Percentiles rank a stretch among this genome's conserved stretches.
Evolutionary conservation across 768 basidiomycete species (phyloP).

Genomic region (Vararia minispora): DNA sequence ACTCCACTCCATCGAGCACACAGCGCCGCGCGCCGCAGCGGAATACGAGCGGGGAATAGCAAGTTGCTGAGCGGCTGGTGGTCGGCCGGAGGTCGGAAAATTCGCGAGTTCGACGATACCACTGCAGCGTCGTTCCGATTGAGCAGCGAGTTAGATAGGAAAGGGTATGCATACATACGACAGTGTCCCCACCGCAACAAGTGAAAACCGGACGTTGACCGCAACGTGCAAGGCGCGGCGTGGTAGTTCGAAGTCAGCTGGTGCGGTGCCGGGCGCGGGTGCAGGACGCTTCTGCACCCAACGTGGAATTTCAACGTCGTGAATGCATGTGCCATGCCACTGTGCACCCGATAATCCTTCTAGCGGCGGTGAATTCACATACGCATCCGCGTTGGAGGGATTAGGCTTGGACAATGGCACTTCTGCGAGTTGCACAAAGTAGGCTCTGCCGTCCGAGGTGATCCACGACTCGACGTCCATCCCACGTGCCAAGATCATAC

Average conservation of each 20-base stretch:
- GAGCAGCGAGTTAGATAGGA: no score
- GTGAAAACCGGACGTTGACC: conserved; percentile 70
- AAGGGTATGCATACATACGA: conserved; percentile 37
- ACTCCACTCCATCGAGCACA: conserved; percentile 77
- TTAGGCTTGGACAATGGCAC: conserved; percentile 16
- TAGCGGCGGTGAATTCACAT: background rate
- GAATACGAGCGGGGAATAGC: conserved; percentile 53
- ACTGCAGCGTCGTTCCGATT: no score
- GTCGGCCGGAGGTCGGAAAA: conserved; percentile 51
- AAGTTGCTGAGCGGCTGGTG: conserved; percentile 50
- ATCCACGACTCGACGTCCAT: conserved; percentile 72
- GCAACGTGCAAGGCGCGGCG: conserved; percentile 53
- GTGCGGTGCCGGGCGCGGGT: conserved; percentile 35
- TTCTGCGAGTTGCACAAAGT: conserved; percentile 59
- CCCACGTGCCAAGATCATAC: conserved; percentile 46
- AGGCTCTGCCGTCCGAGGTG: conserved; percentile 75
- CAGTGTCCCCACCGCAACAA: conserved; percentile 69
- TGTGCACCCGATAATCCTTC: no score
- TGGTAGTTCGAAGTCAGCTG: conserved; percentile 47
- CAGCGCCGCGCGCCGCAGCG: conserved; percentile 42
- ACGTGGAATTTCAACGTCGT: conserved; percentile 59
- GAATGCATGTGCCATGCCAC: conserved; percentile 77
- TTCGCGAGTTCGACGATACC: conserved; percentile 57
- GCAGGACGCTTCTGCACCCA: conserved; percentile 72
- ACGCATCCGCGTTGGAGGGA: conserved; percentile 8